phyloP scores from a whole-genome alignment of 805 yeast genomes.

The Saccharomyces paradoxus region DNA sequence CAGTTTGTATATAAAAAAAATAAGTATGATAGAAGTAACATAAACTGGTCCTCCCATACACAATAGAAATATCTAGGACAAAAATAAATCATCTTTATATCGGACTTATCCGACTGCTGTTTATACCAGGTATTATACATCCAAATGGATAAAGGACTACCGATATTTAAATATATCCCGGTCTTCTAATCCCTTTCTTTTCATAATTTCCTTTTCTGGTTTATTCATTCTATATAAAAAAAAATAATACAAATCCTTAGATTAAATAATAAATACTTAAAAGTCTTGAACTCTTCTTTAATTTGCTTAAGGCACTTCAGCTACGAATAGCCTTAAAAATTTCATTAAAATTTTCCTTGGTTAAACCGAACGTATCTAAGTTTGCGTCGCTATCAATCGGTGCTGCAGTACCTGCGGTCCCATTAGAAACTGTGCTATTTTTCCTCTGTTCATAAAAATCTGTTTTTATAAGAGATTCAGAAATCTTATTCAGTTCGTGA shows the following conservation, averaged over 20 bases:
- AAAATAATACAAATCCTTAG: background rate
- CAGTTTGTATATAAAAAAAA: background rate
- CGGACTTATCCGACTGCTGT: too few relatives aligned
- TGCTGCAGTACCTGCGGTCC: background rate
- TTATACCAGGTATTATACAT: too few relatives aligned
- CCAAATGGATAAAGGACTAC: background rate
- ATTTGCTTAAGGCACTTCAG: background rate
- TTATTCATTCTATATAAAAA: conserved; percentile 1
- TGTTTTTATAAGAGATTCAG: conserved; percentile 26
- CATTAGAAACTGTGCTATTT: background rate
- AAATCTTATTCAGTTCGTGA: conserved; percentile 19
- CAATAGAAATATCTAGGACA: background rate
- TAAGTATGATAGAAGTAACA: background rate
- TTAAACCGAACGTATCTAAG: conserved; percentile 19
- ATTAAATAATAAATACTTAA: background rate
- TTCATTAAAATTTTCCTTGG: conserved; percentile 12
- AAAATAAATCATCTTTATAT: background rate
- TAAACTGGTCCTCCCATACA: background rate
- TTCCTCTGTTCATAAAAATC: conserved; percentile 23
- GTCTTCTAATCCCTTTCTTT: conserved; percentile 2
- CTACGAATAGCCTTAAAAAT: conserved; percentile 12
- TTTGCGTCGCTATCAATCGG: background rate
- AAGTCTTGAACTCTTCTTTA: background rate
- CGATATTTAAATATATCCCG: background rate
- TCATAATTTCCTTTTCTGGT: conserved; percentile 1